phyloP scores from a whole-genome alignment of 768 basidiomycete genomes.

The Royoungia palumana region DNA sequence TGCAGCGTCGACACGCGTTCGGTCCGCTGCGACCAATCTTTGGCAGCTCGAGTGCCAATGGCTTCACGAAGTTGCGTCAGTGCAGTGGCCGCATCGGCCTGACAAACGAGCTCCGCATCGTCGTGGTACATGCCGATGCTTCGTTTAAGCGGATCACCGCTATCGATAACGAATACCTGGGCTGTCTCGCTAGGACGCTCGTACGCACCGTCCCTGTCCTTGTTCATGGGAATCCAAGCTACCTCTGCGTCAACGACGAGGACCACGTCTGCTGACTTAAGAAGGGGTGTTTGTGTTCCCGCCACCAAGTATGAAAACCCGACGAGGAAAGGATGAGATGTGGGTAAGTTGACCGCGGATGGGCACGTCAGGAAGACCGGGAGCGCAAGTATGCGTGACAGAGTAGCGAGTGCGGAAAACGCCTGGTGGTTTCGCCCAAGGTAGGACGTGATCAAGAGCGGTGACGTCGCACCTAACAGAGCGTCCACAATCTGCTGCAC shows the following conservation, averaged over 20 bases:
- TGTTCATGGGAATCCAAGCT: conserved; percentile 58
- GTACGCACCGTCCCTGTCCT: conserved; percentile 28
- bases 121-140: conserved; percentile 46
- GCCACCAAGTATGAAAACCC: conserved; percentile 50
- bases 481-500: conserved; percentile 43
- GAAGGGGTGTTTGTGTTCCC: conserved; percentile 43
- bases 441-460: conserved; percentile 64
- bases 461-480: conserved; percentile 47
- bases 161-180: conserved; percentile 57
- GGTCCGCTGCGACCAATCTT: conserved; percentile 11
- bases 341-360: conserved; percentile 50
- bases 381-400: conserved; percentile 52
- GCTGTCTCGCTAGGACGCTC: conserved; percentile 41
- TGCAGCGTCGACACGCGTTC: conserved; percentile 22
- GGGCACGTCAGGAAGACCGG: conserved; percentile 54
- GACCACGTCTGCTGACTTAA: conserved; percentile 57
- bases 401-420: conserved; percentile 40
- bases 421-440: conserved; percentile 54
- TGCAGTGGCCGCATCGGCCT: conserved; percentile 52
- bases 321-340: conserved; percentile 51
- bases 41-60: conserved; percentile 4
- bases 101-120: conserved; percentile 56
- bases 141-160: conserved; percentile 58
- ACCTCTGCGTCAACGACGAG: conserved; percentile 64
- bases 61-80: conserved; percentile 44